These are phyloP conservation scores for Stagonosporopsis vannaccii DNA, from an alignment of 2,329 filamentous ascomycete species.

Conservation along the genomic window DNA sequence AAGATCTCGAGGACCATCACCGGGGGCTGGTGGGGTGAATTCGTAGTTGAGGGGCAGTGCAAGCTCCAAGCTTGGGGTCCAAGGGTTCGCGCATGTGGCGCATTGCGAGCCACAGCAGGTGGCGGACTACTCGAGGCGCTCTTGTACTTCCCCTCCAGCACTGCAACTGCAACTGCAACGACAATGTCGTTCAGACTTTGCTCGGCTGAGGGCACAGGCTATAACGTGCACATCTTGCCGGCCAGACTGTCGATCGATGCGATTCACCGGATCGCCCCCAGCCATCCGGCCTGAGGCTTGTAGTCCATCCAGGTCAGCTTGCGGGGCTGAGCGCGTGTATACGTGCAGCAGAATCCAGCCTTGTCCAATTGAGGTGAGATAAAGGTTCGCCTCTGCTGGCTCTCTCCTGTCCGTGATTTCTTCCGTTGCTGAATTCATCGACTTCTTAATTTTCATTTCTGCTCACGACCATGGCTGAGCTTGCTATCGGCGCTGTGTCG, in stretches of 20 bases:
- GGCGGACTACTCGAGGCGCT: slow-evolving; percentile 11
- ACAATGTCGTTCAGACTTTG: not conserved
- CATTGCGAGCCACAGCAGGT: not conserved
- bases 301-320: slow-evolving; percentile 24
- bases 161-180: not conserved
- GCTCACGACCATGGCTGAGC: slow-evolving; percentile 27
- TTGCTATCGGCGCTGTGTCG: slow-evolving; percentile 38
- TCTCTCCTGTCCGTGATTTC: not conserved
- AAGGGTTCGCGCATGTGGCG: not conserved
- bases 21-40: slow-evolving; percentile 3
- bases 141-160: not conserved
- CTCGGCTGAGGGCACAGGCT: not conserved
- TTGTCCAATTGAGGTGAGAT: slow-evolving; percentile 13
- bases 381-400: slow-evolving; percentile 29
- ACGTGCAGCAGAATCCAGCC: slow-evolving; percentile 19
- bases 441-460: not conserved
- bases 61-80: not conserved
- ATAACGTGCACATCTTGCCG: not conserved
- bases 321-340: slow-evolving; percentile 39
- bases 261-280: slow-evolving; percentile 17
- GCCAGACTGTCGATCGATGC: not conserved
- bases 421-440: not conserved
- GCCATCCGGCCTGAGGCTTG: slow-evolving; percentile 26
- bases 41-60: slow-evolving; percentile 11
- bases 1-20: slow-evolving; percentile 42